Evolutionary conservation across 2,329 filamentous ascomycete genomes (phyloP).

Genomic region (Nothopassalora personata): DNA sequence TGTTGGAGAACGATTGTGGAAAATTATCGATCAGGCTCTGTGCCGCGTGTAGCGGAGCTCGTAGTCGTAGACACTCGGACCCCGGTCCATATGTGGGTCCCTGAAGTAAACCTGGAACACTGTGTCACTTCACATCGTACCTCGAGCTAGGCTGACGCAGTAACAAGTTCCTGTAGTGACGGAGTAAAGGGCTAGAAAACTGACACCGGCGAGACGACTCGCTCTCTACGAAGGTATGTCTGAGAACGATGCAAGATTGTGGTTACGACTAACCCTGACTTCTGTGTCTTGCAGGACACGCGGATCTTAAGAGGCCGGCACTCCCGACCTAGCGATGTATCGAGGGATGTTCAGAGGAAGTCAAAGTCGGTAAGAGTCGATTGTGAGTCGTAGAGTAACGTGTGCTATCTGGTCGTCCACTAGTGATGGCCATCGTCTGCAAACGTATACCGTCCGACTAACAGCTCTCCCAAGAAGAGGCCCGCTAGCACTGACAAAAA

Average conservation of each 20-base stretch:
- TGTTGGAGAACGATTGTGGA: not conserved
- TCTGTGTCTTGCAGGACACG: too few relatives aligned
- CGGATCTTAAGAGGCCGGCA: too few relatives aligned
- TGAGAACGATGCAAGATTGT: too few relatives aligned
- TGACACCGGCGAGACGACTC: too few relatives aligned
- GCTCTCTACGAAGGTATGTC: too few relatives aligned
- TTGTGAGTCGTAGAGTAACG: too few relatives aligned
- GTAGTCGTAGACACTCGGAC: not conserved
- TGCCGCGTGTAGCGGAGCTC: not conserved
- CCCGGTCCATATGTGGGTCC: not conserved
- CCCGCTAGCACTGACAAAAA: conserved; percentile 74
- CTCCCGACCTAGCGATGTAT: too few relatives aligned
- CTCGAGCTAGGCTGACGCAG: not conserved
- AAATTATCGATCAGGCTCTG: not conserved
- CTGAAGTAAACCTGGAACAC: not conserved
- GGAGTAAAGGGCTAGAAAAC: too few relatives aligned
- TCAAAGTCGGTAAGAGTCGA: too few relatives aligned
- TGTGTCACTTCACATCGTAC: not conserved
- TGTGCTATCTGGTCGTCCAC: not conserved
- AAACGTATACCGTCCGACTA: conserved; percentile 63
- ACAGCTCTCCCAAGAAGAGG: conserved; percentile 79
- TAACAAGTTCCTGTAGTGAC: too few relatives aligned
- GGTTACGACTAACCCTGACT: too few relatives aligned
- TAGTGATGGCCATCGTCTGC: conserved; percentile 39
- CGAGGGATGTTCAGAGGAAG: too few relatives aligned